phyloP scores from a whole-genome alignment of 306 rosid genomes.

The Fragaria vesca region DNA sequence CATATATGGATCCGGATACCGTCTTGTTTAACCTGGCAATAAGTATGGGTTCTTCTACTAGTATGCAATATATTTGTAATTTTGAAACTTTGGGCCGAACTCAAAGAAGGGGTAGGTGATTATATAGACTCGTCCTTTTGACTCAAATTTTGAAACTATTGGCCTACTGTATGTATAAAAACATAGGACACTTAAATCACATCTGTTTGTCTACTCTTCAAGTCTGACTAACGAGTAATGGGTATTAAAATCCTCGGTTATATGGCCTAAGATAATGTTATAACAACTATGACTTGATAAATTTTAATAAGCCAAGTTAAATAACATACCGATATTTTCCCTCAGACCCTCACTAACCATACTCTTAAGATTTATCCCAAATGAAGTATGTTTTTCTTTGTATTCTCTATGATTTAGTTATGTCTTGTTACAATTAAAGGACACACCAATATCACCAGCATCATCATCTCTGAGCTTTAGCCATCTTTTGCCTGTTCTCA shows the following conservation, averaged over 20 bases:
- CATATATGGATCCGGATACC: background rate
- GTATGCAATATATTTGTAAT: background rate
- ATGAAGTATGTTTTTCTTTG: background rate
- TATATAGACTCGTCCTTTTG: no score
- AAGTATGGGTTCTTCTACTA: background rate
- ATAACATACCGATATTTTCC: background rate
- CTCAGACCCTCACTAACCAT: background rate
- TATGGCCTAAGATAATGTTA: background rate
- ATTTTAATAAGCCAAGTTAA: background rate
- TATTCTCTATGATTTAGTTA: background rate
- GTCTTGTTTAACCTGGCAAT: background rate
- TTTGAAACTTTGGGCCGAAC: background rate
- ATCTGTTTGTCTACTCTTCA: background rate
- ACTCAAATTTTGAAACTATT: background rate
- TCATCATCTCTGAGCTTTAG: background rate
- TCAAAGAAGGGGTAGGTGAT: no score
- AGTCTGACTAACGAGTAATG: background rate
- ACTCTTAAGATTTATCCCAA: background rate
- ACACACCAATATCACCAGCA: background rate
- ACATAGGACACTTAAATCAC: background rate
- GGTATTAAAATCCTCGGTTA: background rate
- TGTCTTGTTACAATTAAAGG: no score
- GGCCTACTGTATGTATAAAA: background rate
- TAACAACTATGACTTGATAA: background rate
- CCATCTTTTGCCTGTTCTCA: background rate